phyloP scores from a whole-genome alignment of 1,284 basidiomycete species.

The Ustilago tritici region DNA sequence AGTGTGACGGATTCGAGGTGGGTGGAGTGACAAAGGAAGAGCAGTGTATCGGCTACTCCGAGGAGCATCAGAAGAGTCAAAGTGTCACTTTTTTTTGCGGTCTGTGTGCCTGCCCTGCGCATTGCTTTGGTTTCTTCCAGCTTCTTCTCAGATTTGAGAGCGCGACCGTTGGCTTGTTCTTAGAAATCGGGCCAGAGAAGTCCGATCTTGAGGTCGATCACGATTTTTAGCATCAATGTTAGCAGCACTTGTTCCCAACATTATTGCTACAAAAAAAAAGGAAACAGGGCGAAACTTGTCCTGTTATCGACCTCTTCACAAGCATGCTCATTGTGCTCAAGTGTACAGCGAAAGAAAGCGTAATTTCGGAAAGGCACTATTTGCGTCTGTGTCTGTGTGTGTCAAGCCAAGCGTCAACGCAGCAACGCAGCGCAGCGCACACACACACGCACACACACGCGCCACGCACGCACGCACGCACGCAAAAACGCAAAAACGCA shows the following conservation, averaged over 20 bases:
- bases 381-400: not conserved
- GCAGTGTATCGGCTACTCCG: not conserved
- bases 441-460: constrained; percentile 6
- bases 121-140: constrained; percentile 39
- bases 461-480: constrained; percentile 4
- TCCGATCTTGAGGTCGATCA: constrained; percentile 6
- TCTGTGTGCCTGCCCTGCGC: not conserved
- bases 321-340: not conserved
- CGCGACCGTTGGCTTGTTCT: not conserved
- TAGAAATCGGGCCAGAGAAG: constrained; percentile 2
- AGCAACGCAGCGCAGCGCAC: not conserved
- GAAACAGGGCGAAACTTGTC: not conserved
- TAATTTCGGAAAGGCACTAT: not conserved
- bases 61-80: not conserved
- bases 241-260: not conserved
- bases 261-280: not conserved
- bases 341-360: not conserved
- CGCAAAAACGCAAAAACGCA: too few species aligned
- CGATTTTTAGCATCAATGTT: not conserved
- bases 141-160: constrained; percentile 30
- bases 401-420: not conserved
- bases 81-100: constrained; percentile 30
- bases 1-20: constrained; percentile 6
- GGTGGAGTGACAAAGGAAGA: constrained; percentile 3
- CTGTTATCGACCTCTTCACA: not conserved